Base-by-base conservation (phyloP, 257 asterid genomes). In the Nemophila menziesii region DNA sequence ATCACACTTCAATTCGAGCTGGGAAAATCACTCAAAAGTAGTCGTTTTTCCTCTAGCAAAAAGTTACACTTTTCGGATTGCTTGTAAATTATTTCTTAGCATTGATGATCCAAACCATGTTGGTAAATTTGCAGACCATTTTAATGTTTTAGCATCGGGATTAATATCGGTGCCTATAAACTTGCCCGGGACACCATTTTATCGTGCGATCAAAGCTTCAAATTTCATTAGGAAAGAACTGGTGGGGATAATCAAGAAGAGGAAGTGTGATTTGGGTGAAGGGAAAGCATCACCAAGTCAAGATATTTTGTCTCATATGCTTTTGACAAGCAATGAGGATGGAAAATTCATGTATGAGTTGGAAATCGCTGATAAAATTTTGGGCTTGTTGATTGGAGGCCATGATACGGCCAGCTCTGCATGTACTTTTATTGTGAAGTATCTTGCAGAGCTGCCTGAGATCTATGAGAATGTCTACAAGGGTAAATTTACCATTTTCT, bases 271-370 rank as follows among this genome's bases (percentile, higher is more conserved):
- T 54, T 65, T 77, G 53, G 68, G 52, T 0, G 74, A 73, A 9
- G 79, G 77, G 0, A 67, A 58, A 26, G 82, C 74, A 2, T 55
- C 65, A 0, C 33, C 61, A 8, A 70, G 56, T 1, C 79, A 77
- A 40, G 86, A 77, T 62, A 77, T 77, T 5, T 43, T 73, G 72
- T 77, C 86, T n/a, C 82, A 77, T 37, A 77, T 77, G 82, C 51
- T 77, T 0, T 39, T 69, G 3, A 64, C 76, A 0, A 49, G 74
- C 49, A 79, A 77, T 39, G 86, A 61, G 45, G 59, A 59, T 51
- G 82, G 86, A 1, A 73, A 67, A 44, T 70, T 67, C 33, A 77
- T 77, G 86, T 18, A 22, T 34, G 86, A 77, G 44, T 21, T 56
- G 24, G 79, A 77, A 8, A 54, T 77, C 16, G 82, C 79, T 29